Conservation (phyloP, 306 rosid species). For the Dalbergia cultrata region DNA sequence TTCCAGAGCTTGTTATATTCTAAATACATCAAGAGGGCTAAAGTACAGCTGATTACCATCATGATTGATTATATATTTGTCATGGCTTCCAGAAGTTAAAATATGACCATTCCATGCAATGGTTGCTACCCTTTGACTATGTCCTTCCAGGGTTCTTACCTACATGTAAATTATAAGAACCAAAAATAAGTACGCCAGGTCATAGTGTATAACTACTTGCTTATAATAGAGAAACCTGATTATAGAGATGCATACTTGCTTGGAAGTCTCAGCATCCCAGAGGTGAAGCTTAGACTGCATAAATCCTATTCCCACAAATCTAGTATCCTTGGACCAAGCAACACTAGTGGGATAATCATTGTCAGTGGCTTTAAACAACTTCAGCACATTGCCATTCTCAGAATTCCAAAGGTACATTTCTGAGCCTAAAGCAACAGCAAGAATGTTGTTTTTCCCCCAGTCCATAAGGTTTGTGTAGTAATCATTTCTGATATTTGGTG, state of each 20-base stretch:
- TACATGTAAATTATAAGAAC: slow-evolving; percentile 39
- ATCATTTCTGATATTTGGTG: slow-evolving; percentile 73
- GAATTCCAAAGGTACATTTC: slow-evolving; percentile 78
- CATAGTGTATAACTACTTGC: slow-evolving; percentile 18
- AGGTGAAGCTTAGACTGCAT: slow-evolving; percentile 67
- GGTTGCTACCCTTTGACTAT: slow-evolving; percentile 61
- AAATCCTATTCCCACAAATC: slow-evolving; percentile 61
- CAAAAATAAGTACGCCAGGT: slow-evolving; percentile 1
- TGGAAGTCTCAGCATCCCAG: slow-evolving; percentile 77
- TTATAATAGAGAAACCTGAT: slow-evolving; percentile 12
- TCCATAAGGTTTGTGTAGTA: slow-evolving; percentile 72
- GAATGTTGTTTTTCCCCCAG: slow-evolving; percentile 75
- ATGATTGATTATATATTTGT: slow-evolving; percentile 72
- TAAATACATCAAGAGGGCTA: background rate
- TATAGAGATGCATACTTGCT: slow-evolving; percentile 51
- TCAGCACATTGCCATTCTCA: slow-evolving; percentile 45
- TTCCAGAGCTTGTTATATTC: slow-evolving; percentile 3
- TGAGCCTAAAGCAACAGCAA: slow-evolving; percentile 70
- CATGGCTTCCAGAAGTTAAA: slow-evolving; percentile 87
- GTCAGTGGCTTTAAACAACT: slow-evolving; percentile 49
- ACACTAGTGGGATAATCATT: slow-evolving; percentile 66
- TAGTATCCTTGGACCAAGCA: slow-evolving; percentile 71
- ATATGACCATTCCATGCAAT: slow-evolving; percentile 69
- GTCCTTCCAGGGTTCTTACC: slow-evolving; percentile 69
- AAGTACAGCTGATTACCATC: slow-evolving; percentile 56